These are phyloP conservation scores for Amyloporia xantha DNA, from an alignment of 768 basidiomycete species.

Conservation along the genomic window DNA sequence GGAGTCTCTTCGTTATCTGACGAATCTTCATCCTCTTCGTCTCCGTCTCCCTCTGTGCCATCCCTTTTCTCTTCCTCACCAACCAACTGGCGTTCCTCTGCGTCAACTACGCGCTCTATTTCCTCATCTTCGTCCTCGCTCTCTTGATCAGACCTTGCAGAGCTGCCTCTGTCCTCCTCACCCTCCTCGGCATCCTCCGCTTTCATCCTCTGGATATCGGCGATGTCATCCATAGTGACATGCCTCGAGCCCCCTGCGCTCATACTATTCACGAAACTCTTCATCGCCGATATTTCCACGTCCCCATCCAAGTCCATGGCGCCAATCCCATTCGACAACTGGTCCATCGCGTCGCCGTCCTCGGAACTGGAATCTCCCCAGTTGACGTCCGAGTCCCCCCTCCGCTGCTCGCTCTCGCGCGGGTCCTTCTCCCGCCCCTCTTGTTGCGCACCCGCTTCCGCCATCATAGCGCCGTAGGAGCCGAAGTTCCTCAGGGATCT, in stretches of 20 bases:
- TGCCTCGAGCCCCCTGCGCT: conserved; percentile 38
- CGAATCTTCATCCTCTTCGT: conserved; percentile 24
- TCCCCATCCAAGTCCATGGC: conserved; percentile 63
- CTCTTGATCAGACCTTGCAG: conserved; percentile 6
- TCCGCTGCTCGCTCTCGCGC: conserved; percentile 43
- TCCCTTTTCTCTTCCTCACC: conserved; percentile 19
- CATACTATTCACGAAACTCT: conserved; percentile 45
- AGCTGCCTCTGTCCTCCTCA: background rate
- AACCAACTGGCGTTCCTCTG: conserved; percentile 9
- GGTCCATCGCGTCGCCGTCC: conserved; percentile 29
- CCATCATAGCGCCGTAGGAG: conserved; percentile 46
- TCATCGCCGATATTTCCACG: conserved; percentile 42
- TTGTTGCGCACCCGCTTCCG: conserved; percentile 42
- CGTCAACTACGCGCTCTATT: conserved; percentile 9
- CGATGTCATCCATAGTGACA: conserved; percentile 63
- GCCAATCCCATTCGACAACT: conserved; percentile 32
- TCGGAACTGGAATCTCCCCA: conserved; percentile 41
- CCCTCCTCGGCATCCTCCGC: conserved; percentile 35
- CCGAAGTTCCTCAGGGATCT: conserved; percentile 31
- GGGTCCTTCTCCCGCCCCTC: conserved; percentile 29
- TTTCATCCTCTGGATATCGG: conserved; percentile 43
- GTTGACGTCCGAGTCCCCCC: conserved; percentile 62
- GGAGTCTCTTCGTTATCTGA: conserved; percentile 33
- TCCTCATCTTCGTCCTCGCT: conserved; percentile 11
- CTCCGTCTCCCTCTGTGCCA: conserved; percentile 12